Conservation (phyloP, 2,329 filamentous ascomycete species). For the Claviceps sp. region DNA sequence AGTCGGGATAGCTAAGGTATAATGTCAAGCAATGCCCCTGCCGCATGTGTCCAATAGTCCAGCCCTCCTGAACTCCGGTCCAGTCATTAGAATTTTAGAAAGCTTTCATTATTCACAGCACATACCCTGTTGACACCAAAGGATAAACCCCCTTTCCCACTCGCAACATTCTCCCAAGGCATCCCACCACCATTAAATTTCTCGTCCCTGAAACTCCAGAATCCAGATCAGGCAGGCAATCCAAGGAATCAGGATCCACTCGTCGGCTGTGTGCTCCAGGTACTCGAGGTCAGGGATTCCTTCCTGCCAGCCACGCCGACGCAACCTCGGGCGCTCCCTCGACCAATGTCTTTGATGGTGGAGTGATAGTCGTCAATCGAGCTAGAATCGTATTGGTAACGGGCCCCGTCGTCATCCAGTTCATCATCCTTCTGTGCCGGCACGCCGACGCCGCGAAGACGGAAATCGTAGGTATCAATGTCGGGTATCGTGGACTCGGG, state of each 20-base stretch:
- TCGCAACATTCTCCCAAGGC: not conserved
- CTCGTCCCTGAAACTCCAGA: conserved; percentile 16
- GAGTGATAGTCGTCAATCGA: conserved; percentile 10
- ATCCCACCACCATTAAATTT: conserved; percentile 14
- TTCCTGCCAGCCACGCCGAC: conserved; percentile 23
- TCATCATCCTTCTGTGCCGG: not conserved
- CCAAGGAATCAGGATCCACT: conserved; percentile 13
- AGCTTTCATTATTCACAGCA: no score
- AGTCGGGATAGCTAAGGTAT: no score
- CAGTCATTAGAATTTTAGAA: no score
- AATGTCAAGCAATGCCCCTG: no score
- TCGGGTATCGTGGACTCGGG: conserved; percentile 10
- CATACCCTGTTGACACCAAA: no score
- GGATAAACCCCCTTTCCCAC: not conserved
- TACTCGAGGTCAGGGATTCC: conserved; percentile 12
- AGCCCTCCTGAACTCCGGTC: no score
- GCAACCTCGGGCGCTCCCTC: conserved; percentile 14
- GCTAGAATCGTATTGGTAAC: conserved; percentile 6
- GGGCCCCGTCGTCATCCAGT: not conserved
- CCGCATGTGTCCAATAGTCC: no score
- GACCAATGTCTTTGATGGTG: not conserved
- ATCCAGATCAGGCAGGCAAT: conserved; percentile 19
- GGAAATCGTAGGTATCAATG: conserved; percentile 22
- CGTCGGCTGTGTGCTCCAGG: conserved; percentile 10
- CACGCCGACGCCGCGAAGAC: conserved; percentile 18